Evolutionary conservation across 2,329 filamentous ascomycete species (phyloP).

Genomic region (Botrytis medusae): DNA sequence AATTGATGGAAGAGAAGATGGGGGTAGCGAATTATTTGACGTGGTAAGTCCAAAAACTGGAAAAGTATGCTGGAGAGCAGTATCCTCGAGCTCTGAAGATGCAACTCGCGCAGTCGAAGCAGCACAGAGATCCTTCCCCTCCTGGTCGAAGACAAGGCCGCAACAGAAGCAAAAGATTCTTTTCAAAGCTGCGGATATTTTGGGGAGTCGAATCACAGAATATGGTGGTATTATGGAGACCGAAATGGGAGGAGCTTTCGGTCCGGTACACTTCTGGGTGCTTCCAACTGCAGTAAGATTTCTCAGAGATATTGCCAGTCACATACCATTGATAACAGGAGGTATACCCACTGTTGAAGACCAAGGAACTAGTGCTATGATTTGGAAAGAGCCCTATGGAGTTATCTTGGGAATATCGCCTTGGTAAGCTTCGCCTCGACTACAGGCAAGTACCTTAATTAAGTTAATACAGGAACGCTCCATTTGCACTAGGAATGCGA

Average conservation of each 20-base stretch:
- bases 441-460: neutral
- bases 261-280: neutral
- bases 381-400: constrained; percentile 1
- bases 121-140: neutral
- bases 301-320: constrained; percentile 11
- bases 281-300: neutral
- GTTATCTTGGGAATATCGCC: neutral
- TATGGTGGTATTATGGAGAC: constrained; percentile 8
- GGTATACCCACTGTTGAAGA: neutral
- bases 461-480: constrained; percentile 49
- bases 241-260: neutral
- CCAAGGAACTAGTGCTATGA: neutral
- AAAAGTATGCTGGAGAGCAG: constrained; percentile 7
- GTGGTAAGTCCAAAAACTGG: constrained; percentile 7
- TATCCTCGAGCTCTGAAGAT: constrained; percentile 1
- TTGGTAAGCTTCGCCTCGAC: neutral
- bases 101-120: neutral
- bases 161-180: neutral
- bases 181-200: neutral
- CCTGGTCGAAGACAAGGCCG: constrained; percentile 11
- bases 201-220: constrained; percentile 1
- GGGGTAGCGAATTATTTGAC: neutral
- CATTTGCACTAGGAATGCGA: constrained; percentile 54
- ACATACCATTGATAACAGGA: neutral
- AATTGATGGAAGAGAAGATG: constrained; percentile 4